phyloP scores from a whole-genome alignment of 2,329 filamentous ascomycete species.

The Pseudohalonectria lignicola region DNA sequence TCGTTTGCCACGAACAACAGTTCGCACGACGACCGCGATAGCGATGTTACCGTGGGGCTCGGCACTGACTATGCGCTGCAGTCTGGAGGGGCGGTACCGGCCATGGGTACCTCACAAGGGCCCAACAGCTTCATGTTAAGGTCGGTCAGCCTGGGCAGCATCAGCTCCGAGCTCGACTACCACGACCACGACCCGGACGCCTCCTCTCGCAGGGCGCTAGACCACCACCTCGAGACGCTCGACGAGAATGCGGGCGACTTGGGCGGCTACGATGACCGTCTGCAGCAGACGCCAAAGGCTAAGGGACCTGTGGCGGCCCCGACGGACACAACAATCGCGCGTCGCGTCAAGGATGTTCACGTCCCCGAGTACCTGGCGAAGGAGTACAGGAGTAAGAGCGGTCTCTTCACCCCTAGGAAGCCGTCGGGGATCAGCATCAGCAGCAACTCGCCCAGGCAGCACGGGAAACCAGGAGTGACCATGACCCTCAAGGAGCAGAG shows the following conservation, averaged over 20 bases:
- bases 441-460: conserved; percentile 20
- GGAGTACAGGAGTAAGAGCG: conserved; percentile 71
- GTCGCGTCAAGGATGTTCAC: conserved; percentile 81
- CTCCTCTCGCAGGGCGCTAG: conserved; percentile 17
- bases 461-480: conserved; percentile 17
- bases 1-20: conserved; percentile 45
- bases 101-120: conserved; percentile 31
- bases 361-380: conserved; percentile 81
- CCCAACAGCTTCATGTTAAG: conserved; percentile 52
- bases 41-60: conserved; percentile 57
- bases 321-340: conserved; percentile 79
- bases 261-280: conserved; percentile 1
- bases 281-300: conserved; percentile 54
- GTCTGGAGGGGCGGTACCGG: conserved; percentile 63
- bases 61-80: conserved; percentile 73
- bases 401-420: conserved; percentile 47
- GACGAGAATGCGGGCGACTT: conserved; percentile 33
- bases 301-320: conserved; percentile 41
- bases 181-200: conserved; percentile 43
- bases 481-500: conserved; percentile 95
- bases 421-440: conserved; percentile 40
- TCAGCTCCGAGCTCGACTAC: conserved; percentile 65
- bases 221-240: conserved; percentile 30
- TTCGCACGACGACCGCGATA: conserved; percentile 51
- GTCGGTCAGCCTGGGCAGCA: conserved; percentile 79